Evolutionary conservation across 768 basidiomycete species (phyloP).

Genomic region (Macrocybe gigantea): DNA sequence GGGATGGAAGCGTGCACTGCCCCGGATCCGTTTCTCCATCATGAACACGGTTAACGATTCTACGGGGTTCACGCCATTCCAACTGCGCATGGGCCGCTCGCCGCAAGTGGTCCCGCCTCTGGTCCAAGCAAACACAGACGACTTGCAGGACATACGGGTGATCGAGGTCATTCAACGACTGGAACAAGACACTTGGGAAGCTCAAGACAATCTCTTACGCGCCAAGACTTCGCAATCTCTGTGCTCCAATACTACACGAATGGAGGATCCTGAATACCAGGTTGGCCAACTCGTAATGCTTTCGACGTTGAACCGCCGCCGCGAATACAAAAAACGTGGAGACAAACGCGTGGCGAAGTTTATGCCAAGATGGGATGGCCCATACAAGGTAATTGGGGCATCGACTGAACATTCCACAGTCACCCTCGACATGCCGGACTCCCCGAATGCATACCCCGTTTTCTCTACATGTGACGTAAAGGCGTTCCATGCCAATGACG

Average conservation of each 20-base stretch:
- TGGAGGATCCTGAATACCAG: conserved; percentile 13
- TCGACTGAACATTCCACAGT: conserved; percentile 15
- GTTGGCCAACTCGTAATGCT: conserved; percentile 31
- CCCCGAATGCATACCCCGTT: conserved; percentile 14
- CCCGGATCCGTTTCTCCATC: conserved; percentile 22
- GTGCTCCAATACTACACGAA: conserved; percentile 22
- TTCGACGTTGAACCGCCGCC: conserved; percentile 22
- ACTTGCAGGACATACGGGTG: neutral
- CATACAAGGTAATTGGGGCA: conserved; percentile 11
- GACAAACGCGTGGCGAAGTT: conserved; percentile 32
- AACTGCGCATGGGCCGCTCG: conserved; percentile 16
- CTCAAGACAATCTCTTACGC: conserved; percentile 22
- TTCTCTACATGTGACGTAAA: conserved; percentile 29
- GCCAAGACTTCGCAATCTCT: conserved; percentile 22
- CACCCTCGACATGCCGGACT: conserved; percentile 23
- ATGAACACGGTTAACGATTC: conserved; percentile 28
- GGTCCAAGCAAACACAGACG: neutral
- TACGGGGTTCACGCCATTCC: conserved; percentile 27
- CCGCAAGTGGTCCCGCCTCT: conserved; percentile 21
- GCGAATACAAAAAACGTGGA: conserved; percentile 22
- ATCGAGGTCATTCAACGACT: neutral
- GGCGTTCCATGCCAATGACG: conserved; percentile 22
- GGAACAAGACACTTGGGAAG: conserved; percentile 16
- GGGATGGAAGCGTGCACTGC: too few species aligned
- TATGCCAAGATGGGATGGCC: conserved; percentile 30